Percentiles rank a stretch among this genome's conserved stretches.
These are phyloP conservation scores for Hypomontagnella submonticulosa DNA, from an alignment of 495 filamentous ascomycete species.

Conservation along the genomic window DNA sequence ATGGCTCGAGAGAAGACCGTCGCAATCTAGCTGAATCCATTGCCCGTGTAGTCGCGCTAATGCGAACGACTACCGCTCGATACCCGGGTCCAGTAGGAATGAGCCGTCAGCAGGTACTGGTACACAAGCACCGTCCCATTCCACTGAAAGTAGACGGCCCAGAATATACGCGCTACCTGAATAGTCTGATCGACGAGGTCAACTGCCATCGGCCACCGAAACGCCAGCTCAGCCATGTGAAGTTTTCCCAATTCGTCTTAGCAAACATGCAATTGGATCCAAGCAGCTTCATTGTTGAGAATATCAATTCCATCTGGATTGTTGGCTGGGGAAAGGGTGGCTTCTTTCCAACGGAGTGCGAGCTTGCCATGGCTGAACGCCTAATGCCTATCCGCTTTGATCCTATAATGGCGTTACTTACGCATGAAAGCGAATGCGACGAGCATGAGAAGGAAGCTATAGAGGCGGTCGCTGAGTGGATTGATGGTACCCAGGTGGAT, in stretches of 20 bases:
- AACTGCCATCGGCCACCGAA: background rate
- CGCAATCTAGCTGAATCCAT: background rate
- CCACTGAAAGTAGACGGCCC: background rate
- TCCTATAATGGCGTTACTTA: background rate
- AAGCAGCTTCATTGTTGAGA: slow-evolving; percentile 12
- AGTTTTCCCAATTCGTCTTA: background rate
- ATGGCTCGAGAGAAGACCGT: background rate
- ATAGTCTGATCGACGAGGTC: background rate
- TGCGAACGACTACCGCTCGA: slow-evolving; percentile 1
- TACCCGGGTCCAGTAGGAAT: slow-evolving; percentile 12
- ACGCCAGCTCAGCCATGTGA: too few species aligned
- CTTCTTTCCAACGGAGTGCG: slow-evolving; percentile 13
- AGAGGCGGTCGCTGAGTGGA: background rate
- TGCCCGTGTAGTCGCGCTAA: background rate
- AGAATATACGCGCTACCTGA: background rate
- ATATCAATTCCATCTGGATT: slow-evolving; percentile 1
- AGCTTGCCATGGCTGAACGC: slow-evolving; percentile 13
- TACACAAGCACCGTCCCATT: background rate
- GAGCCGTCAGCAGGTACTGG: background rate
- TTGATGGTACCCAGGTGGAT: too few species aligned
- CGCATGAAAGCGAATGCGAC: background rate
- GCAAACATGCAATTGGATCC: slow-evolving; percentile 31
- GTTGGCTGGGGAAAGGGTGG: slow-evolving; percentile 24
- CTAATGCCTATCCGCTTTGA: background rate
- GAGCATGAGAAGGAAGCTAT: background rate